A percentile compares a stretch with the other conserved stretches of the same genome.
Conservation (phyloP, 106 monocot species). For the Dendrobium huoshanense region DNA sequence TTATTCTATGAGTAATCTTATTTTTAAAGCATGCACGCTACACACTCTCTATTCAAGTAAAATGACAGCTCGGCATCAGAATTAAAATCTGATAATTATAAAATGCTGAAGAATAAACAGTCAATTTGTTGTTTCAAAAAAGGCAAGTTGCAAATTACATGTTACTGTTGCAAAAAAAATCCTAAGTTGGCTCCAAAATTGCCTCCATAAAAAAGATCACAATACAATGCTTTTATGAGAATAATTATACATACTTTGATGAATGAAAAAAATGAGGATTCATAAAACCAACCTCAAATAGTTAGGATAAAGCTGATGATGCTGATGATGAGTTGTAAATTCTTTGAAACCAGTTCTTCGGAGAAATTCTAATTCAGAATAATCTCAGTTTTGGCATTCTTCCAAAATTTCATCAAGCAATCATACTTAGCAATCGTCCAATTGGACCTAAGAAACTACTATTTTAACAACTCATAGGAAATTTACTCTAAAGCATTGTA, state of each 20-base stretch:
- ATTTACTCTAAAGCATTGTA: background rate
- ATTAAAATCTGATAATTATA: background rate
- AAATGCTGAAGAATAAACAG: background rate
- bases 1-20: background rate
- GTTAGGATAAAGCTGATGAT: no score
- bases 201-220: background rate
- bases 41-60: background rate
- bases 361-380: background rate
- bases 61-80: background rate
- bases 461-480: background rate
- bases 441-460: background rate
- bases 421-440: background rate
- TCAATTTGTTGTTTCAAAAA: background rate
- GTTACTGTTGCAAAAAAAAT: background rate
- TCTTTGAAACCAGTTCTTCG: background rate
- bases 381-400: background rate
- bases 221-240: background rate
- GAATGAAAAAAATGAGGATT: no score
- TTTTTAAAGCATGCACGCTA: background rate
- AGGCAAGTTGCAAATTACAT: background rate
- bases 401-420: constrained; percentile 1
- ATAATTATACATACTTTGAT: background rate
- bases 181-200: background rate
- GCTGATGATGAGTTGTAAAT: no score
- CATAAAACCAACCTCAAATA: no score